A percentile compares a stretch with the other conserved stretches of the same genome.
phyloP scores from a whole-genome alignment of 345 rosid genomes.

The Murraya koenigii region DNA sequence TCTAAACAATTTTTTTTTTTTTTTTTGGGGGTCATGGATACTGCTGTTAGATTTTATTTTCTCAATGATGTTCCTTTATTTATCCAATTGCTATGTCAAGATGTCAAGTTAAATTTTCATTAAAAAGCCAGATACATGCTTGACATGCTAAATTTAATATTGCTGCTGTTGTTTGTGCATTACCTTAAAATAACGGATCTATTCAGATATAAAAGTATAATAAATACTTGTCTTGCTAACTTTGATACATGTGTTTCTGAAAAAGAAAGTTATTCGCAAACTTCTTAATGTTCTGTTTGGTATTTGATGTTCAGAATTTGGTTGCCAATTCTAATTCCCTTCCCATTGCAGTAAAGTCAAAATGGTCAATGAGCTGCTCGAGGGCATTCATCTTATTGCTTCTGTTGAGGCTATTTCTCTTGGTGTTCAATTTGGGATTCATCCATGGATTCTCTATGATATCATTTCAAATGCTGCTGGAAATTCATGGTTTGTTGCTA shows the following conservation, averaged over 20 bases:
- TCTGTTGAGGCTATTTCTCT: slow-evolving; percentile 87
- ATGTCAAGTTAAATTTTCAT: background rate
- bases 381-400: slow-evolving; percentile 86
- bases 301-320: slow-evolving; percentile 3
- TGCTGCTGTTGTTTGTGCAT: background rate
- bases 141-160: background rate
- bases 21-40: background rate
- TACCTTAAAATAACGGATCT: background rate
- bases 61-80: background rate
- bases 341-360: slow-evolving; percentile 58
- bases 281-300: background rate
- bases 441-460: slow-evolving; percentile 94
- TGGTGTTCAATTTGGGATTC: slow-evolving; percentile 63
- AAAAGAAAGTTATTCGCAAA: background rate
- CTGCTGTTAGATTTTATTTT: background rate
- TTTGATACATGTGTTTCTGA: background rate
- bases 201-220: background rate
- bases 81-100: background rate
- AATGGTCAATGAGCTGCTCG: slow-evolving; percentile 77
- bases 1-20: background rate
- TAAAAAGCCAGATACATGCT: background rate
- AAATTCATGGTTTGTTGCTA: slow-evolving; percentile 74
- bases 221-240: background rate
- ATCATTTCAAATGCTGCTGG: slow-evolving; percentile 98
- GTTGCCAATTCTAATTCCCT: slow-evolving; percentile 7